Conservation (phyloP, 2,329 filamentous ascomycete genomes). For the Albophoma yamanashiensis region DNA sequence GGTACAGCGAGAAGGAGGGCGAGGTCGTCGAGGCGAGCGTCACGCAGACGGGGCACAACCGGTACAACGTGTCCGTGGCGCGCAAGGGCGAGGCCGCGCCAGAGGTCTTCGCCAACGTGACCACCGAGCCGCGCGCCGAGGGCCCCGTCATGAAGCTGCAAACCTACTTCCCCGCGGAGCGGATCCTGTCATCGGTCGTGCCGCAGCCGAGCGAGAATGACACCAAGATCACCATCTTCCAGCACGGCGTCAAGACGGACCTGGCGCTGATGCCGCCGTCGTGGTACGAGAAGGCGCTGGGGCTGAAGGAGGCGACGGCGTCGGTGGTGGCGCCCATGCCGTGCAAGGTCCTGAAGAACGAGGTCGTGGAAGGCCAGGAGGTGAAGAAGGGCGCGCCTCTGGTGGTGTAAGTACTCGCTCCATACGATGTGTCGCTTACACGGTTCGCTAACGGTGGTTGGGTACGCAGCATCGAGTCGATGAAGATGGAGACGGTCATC, state of each 20-base stretch:
- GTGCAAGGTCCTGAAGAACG: slow-evolving; percentile 87
- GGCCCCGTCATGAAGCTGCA: slow-evolving; percentile 19
- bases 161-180: slow-evolving; percentile 67
- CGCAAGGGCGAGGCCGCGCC: slow-evolving; percentile 28
- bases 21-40: slow-evolving; percentile 46
- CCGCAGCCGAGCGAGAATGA: slow-evolving; percentile 39
- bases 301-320: slow-evolving; percentile 67
- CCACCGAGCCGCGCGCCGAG: slow-evolving; percentile 24
- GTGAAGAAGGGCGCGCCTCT: slow-evolving; percentile 81
- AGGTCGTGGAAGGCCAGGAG: slow-evolving; percentile 69
- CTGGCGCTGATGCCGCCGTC: slow-evolving; percentile 48
- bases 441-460: not conserved
- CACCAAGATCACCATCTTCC: slow-evolving; percentile 68
- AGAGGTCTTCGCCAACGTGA: slow-evolving; percentile 32
- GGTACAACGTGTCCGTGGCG: slow-evolving; percentile 35
- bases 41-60: slow-evolving; percentile 33
- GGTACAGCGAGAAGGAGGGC: slow-evolving; percentile 51
- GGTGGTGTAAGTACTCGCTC: slow-evolving; percentile 52
- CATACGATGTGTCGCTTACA: not conserved
- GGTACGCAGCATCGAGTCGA: slow-evolving; percentile 59
- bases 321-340: slow-evolving; percentile 93
- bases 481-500: slow-evolving; percentile 86
- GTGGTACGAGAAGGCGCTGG: slow-evolving; percentile 84
- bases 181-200: slow-evolving; percentile 71
- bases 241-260: slow-evolving; percentile 49